Evolutionary conservation across 805 yeast genomes (phyloP).

Genomic region (Barnettozyma botsteinii): DNA sequence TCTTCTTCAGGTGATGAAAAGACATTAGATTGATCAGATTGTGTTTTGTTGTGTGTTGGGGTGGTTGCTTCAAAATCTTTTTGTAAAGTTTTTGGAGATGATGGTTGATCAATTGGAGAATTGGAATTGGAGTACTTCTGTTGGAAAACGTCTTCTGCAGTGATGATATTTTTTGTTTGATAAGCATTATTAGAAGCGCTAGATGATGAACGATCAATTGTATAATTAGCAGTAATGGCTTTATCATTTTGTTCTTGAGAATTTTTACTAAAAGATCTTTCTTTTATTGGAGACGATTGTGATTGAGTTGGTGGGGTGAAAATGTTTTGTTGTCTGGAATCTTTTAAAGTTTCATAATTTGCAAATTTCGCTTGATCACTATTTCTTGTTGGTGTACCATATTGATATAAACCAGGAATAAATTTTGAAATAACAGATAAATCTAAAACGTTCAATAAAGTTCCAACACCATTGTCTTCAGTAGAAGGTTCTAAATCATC

Average conservation of each 20-base stretch:
- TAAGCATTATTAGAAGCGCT: neutral
- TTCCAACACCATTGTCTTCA: constrained; percentile 49
- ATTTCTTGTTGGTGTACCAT: constrained; percentile 30
- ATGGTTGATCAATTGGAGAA: constrained; percentile 2
- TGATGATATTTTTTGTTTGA: neutral
- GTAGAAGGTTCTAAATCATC: constrained; percentile 49
- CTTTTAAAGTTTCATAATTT: constrained; percentile 11
- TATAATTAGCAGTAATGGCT: neutral
- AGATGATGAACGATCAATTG: neutral
- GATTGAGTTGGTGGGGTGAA: constrained; percentile 24
- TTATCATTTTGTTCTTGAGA: neutral
- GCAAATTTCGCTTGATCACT: constrained; percentile 17
- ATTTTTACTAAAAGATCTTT: constrained; percentile 1
- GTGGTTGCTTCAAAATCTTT: neutral
- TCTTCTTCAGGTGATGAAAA: constrained; percentile 20
- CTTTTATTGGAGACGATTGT: constrained; percentile 13
- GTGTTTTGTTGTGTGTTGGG: constrained; percentile 1
- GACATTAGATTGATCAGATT: neutral
- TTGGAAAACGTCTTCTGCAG: constrained; percentile 24
- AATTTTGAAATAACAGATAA: constrained; percentile 31
- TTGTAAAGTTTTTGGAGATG: neutral
- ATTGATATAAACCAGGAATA: constrained; percentile 32
- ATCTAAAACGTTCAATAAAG: constrained; percentile 61
- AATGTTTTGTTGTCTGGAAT: constrained; percentile 11
- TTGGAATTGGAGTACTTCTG: constrained; percentile 5